Evolutionary conservation across 805 yeast genomes (phyloP).

Genomic region (Pichia sporocuriosa): DNA sequence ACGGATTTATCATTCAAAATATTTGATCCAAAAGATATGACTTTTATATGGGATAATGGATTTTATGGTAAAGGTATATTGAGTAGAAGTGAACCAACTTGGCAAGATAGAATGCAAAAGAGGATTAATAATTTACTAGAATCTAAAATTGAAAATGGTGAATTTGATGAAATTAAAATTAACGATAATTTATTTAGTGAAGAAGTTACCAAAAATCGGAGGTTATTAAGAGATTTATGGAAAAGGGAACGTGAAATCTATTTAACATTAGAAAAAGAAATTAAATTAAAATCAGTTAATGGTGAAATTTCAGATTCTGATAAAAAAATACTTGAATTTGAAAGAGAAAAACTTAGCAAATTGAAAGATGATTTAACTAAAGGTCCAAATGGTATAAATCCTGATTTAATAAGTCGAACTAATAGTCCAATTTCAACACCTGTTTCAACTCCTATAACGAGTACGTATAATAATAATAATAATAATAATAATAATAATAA

Average conservation of each 20-base stretch:
- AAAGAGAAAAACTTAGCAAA: constrained; percentile 26
- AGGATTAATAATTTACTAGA: constrained; percentile 33
- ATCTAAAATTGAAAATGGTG: constrained; percentile 5
- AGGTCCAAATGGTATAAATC: constrained; percentile 13
- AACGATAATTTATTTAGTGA: constrained; percentile 45
- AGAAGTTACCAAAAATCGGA: constrained; percentile 66
- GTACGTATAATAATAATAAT: not conserved
- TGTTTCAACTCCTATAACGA: not conserved
- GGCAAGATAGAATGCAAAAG: constrained; percentile 62
- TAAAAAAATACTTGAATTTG: constrained; percentile 27
- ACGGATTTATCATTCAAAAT: constrained; percentile 33
- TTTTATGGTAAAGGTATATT: constrained; percentile 90
- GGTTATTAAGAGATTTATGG: constrained; percentile 66
- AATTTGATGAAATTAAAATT: not conserved
- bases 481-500: not conserved
- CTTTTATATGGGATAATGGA: constrained; percentile 70
- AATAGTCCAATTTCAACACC: constrained; percentile 2
- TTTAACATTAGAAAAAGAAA: constrained; percentile 40
- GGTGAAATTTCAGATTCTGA: constrained; percentile 11
- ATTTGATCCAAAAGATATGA: constrained; percentile 39
- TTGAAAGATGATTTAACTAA: constrained; percentile 17
- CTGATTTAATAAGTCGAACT: not conserved
- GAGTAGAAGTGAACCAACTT: constrained; percentile 89
- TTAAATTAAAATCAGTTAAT: constrained; percentile 18
- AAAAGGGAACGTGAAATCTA: constrained; percentile 59